These are phyloP conservation scores for Pichia terricola DNA, from an alignment of 1,139 yeast species.

Conservation along the genomic window DNA sequence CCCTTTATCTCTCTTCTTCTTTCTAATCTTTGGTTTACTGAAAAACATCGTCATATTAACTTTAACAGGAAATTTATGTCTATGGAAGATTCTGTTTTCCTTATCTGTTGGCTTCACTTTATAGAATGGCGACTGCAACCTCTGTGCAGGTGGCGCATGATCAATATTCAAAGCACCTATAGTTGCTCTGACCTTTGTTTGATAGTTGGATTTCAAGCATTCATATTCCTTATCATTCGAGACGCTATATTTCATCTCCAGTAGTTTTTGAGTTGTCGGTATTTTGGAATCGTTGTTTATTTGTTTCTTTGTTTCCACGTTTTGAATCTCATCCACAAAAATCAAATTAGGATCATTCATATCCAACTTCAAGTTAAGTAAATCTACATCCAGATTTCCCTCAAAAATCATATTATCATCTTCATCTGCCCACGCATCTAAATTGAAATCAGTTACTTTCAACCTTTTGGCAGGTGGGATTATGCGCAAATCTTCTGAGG, in stretches of 20 bases:
- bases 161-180: slow-evolving; percentile 87
- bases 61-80: slow-evolving; percentile 65
- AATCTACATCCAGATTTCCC: slow-evolving; percentile 45
- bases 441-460: slow-evolving; percentile 20
- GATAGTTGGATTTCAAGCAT: slow-evolving; percentile 72
- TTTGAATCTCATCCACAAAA: slow-evolving; percentile 37
- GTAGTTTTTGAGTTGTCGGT: slow-evolving; percentile 40
- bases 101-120: slow-evolving; percentile 64
- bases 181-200: slow-evolving; percentile 85
- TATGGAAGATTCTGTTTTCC: slow-evolving; percentile 71
- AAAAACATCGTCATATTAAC: slow-evolving; percentile 74
- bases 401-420: slow-evolving; percentile 75
- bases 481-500: slow-evolving; percentile 16
- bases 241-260: slow-evolving; percentile 57
- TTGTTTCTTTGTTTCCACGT: slow-evolving; percentile 10
- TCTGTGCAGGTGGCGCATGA: slow-evolving; percentile 79
- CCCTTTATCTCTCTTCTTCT: slow-evolving; percentile 84
- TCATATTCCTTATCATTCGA: slow-evolving; percentile 89
- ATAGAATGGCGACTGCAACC: slow-evolving; percentile 87
- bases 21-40: slow-evolving; percentile 67
- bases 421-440: slow-evolving; percentile 33
- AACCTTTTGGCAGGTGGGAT: slow-evolving; percentile 19
- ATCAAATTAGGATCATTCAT: slow-evolving; percentile 80
- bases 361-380: slow-evolving; percentile 47
- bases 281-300: slow-evolving; percentile 25